Percentiles rank a stretch among this genome's conserved stretches.
These are phyloP conservation scores for Roridomyces roridus DNA, from an alignment of 768 basidiomycete species.

Conservation along the genomic window DNA sequence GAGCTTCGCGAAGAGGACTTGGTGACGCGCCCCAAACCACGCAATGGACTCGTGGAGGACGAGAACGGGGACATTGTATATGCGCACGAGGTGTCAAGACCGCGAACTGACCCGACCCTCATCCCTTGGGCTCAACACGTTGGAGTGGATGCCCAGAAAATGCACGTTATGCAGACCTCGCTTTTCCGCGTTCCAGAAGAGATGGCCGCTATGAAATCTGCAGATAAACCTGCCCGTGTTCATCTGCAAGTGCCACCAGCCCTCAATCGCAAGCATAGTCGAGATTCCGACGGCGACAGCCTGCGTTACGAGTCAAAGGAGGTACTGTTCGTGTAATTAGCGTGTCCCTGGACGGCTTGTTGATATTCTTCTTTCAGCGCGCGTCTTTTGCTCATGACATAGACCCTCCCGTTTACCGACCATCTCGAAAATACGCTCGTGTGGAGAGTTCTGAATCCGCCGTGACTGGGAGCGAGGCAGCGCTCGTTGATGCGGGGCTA, in stretches of 20 bases:
- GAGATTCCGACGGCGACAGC: conserved; percentile 79
- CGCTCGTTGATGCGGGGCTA: conserved; percentile 81
- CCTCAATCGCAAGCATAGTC: conserved; percentile 72
- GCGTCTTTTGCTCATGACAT: conserved; percentile 80
- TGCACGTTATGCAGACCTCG: conserved; percentile 94
- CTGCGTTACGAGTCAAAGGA: conserved; percentile 66
- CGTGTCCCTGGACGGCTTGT: conserved; percentile 1
- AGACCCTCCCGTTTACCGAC: conserved; percentile 69
- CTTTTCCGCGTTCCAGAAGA: conserved; percentile 83
- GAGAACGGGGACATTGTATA: conserved; percentile 57
- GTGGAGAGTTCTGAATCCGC: conserved; percentile 73
- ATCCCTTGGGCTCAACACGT: conserved; percentile 76
- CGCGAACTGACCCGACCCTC: conserved; percentile 52
- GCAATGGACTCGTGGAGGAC: conserved; percentile 59
- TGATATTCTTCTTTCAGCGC: conserved; percentile 50
- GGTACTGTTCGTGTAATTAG: conserved; percentile 41
- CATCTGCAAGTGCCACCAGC: conserved; percentile 44
- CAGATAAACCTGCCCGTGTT: conserved; percentile 47
- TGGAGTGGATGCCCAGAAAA: conserved; percentile 84
- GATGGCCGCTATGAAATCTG: conserved; percentile 64
- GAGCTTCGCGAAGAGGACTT: conserved; percentile 61
- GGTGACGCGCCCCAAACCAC: conserved; percentile 33
- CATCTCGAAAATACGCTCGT: conserved; percentile 81
- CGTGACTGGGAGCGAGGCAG: conserved; percentile 67
- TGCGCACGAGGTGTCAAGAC: conserved; percentile 48